Conservation (phyloP, 2,329 filamentous ascomycete genomes). For the Botryosphaeria dothidea region DNA sequence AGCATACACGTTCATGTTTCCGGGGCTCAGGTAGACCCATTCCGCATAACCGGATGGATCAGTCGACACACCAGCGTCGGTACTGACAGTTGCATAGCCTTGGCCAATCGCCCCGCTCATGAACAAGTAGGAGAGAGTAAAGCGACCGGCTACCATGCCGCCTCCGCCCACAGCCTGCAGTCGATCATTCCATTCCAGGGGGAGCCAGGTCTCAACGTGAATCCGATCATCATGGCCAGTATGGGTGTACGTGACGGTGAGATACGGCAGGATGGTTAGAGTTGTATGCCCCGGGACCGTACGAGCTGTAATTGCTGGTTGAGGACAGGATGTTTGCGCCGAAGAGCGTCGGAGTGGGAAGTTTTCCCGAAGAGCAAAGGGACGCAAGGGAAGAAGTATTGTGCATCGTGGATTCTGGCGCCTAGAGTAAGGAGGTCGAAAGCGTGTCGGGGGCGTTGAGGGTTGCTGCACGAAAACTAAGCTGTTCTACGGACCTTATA, state of each 20-base stretch:
- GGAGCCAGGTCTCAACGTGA: constrained; percentile 30
- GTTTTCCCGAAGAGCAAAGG: background rate
- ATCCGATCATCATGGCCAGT: constrained; percentile 22
- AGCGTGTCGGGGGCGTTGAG: too few relatives aligned
- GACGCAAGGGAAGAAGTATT: constrained; percentile 20
- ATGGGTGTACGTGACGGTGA: constrained; percentile 26
- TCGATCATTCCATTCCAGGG: constrained; percentile 35
- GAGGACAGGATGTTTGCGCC: constrained; percentile 23
- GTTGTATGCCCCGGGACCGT: constrained; percentile 20
- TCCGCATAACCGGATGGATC: background rate
- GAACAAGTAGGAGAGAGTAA: constrained; percentile 22
- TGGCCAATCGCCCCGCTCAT: constrained; percentile 29
- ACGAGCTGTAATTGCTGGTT: constrained; percentile 22
- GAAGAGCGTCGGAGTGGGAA: constrained; percentile 18
- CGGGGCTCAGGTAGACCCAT: constrained; percentile 24
- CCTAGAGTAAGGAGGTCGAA: background rate
- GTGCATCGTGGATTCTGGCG: constrained; percentile 4
- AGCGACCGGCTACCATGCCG: constrained; percentile 32
- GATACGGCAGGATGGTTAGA: constrained; percentile 22
- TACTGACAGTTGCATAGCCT: constrained; percentile 35
- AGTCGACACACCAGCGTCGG: constrained; percentile 32
- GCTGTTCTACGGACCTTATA: background rate
- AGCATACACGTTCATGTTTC: constrained; percentile 30
- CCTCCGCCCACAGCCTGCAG: constrained; percentile 35
- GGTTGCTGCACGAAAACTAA: too few relatives aligned